Evolutionary conservation across 1,284 basidiomycete genomes (phyloP).

Genomic region (Cryptococcus jaspeensis): DNA sequence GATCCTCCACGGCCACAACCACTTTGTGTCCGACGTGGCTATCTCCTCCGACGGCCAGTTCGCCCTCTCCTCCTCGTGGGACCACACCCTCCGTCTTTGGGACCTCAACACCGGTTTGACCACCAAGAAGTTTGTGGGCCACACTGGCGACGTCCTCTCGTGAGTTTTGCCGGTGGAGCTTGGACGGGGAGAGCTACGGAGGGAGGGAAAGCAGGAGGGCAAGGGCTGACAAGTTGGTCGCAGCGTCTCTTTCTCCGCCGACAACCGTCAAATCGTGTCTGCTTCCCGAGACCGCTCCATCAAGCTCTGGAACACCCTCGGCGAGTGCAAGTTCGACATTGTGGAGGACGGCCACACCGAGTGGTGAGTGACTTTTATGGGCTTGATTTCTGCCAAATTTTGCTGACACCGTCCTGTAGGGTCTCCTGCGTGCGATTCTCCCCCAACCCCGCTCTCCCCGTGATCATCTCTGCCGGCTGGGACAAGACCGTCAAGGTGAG

Average conservation of each 20-base stretch:
- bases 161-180: constrained; percentile 29
- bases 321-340: constrained; percentile 99
- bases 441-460: constrained; percentile 96
- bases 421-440: constrained; percentile 99
- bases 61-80: constrained; percentile 98
- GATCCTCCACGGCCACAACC: constrained; percentile 98
- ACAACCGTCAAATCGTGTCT: constrained; percentile 98
- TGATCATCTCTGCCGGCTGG: constrained; percentile 99
- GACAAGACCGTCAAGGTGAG: constrained; percentile 99
- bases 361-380: constrained; percentile 60
- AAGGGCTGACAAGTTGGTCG: background rate
- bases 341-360: constrained; percentile 97
- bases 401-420: constrained; percentile 54
- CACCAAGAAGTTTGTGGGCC: constrained; percentile 95
- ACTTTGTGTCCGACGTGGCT: constrained; percentile 99
- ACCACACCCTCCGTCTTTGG: constrained; percentile 99
- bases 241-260: constrained; percentile 88
- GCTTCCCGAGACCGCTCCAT: constrained; percentile 95
- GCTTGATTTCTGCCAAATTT: background rate
- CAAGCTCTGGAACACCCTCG: constrained; percentile 99
- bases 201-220: background rate
- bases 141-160: constrained; percentile 96
- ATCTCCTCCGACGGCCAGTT: constrained; percentile 99
- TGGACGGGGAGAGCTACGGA: background rate
- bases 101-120: constrained; percentile 94